Conservation (phyloP, 2,329 filamentous ascomycete species). For the Ceratocystis smalleyi region DNA sequence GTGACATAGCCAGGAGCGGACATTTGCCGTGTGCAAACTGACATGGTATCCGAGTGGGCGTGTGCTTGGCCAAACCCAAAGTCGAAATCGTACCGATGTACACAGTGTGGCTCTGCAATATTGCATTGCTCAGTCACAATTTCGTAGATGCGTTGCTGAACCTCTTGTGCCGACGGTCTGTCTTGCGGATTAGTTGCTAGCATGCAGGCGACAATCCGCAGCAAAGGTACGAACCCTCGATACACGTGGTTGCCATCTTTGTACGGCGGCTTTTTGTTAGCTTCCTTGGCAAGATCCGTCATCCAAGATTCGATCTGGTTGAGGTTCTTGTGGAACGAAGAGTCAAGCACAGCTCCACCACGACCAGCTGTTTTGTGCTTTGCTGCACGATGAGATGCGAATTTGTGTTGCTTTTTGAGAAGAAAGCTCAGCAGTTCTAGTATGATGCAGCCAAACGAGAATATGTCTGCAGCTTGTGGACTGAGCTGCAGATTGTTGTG, state of each 20-base stretch:
- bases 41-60: conserved; percentile 15
- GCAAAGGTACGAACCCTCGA: conserved; percentile 35
- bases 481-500: conserved; percentile 33
- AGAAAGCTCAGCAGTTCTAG: conserved; percentile 56
- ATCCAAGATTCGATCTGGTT: conserved; percentile 57
- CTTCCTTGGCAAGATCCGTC: conserved; percentile 42
- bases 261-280: conserved; percentile 30
- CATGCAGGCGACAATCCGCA: conserved; percentile 41
- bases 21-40: conserved; percentile 19
- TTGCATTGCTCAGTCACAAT: conserved; percentile 35
- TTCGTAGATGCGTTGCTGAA: conserved; percentile 37
- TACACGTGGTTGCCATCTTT: conserved; percentile 32
- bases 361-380: conserved; percentile 45
- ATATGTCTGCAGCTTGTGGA: conserved; percentile 51
- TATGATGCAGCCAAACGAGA: conserved; percentile 57
- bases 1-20: conserved; percentile 16
- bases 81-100: conserved; percentile 32
- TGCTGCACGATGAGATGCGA: conserved; percentile 48
- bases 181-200: conserved; percentile 35
- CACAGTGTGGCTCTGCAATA: conserved; percentile 38
- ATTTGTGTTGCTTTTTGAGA: conserved; percentile 50
- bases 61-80: conserved; percentile 21
- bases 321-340: conserved; percentile 57
- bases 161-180: conserved; percentile 37
- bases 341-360: conserved; percentile 48